Evolutionary conservation across 2,329 filamentous ascomycete species (phyloP).

Genomic region (Claviceps paspali): DNA sequence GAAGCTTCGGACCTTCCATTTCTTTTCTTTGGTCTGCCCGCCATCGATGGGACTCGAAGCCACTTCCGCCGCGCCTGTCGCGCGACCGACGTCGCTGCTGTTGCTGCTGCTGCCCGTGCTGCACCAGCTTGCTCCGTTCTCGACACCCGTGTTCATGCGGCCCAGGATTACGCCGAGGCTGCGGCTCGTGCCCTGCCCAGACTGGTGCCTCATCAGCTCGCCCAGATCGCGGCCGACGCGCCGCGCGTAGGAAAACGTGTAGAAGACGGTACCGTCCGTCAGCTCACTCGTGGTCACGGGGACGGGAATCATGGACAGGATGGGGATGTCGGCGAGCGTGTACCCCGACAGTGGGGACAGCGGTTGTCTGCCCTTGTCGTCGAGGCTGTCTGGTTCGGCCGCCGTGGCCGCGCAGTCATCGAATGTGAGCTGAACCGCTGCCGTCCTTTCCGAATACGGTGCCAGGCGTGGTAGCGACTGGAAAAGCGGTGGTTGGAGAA

Average conservation of each 20-base stretch:
- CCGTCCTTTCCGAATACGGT: conserved; percentile 3
- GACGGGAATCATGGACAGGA: conserved; percentile 17
- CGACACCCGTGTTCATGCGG: conserved; percentile 2
- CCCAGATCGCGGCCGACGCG: conserved; percentile 15
- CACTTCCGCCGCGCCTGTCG: conserved; percentile 3
- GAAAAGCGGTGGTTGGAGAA: conserved; percentile 5
- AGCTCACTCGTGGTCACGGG: conserved; percentile 17
- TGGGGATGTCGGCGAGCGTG: conserved; percentile 16
- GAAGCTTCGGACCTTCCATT: conserved; percentile 5
- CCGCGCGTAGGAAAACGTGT: conserved; percentile 15
- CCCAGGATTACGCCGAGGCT: conserved; percentile 9
- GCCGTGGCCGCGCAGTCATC: too few species aligned
- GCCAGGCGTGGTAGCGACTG: conserved; percentile 6
- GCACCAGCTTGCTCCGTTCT: conserved; percentile 4
- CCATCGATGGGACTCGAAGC: background rate
- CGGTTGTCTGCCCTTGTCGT: too few species aligned
- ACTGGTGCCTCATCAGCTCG: conserved; percentile 11
- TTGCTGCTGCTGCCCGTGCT: conserved; percentile 6
- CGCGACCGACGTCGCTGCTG: conserved; percentile 4
- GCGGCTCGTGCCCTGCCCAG: conserved; percentile 10
- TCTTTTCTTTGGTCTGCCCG: conserved; percentile 1
- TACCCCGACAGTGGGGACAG: conserved; percentile 15
- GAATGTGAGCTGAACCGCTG: background rate
- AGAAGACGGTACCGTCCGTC: conserved; percentile 17
- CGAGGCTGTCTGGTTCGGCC: too few species aligned